Conservation (phyloP, 2,329 filamentous ascomycete species). For the Polytolypa hystricis region DNA sequence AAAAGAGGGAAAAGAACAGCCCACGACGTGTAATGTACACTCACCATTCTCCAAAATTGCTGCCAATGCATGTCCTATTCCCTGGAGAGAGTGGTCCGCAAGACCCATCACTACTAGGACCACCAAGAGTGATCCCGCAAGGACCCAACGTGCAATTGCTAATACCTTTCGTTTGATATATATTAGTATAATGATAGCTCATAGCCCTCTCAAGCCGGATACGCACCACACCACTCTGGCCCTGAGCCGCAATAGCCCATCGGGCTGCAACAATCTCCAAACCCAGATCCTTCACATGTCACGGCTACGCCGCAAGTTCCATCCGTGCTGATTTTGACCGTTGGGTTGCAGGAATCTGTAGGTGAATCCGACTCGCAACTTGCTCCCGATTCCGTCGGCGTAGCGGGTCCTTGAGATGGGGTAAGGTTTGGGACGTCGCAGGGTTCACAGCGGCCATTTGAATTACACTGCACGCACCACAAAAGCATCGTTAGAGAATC, state of each 20-base stretch:
- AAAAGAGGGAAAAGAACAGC: too few species aligned
- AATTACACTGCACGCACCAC: background rate
- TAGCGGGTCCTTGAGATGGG: background rate
- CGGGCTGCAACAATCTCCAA: background rate
- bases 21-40: background rate
- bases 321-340: background rate
- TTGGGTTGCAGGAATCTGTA: background rate
- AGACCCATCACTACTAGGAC: slow-evolving; percentile 2
- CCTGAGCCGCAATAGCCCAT: background rate
- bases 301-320: background rate
- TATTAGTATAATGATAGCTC: background rate
- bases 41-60: slow-evolving; percentile 10
- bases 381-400: background rate
- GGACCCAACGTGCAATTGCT: slow-evolving; percentile 5
- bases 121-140: slow-evolving; percentile 1
- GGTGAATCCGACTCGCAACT: background rate
- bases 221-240: slow-evolving; percentile 4
- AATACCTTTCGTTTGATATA: background rate
- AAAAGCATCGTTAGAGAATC: background rate
- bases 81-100: slow-evolving; percentile 3
- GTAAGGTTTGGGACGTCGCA: background rate
- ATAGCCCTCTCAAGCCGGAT: too few species aligned
- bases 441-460: slow-evolving; percentile 2
- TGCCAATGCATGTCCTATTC: slow-evolving; percentile 5
- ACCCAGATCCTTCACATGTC: background rate